These are phyloP conservation scores for Crucibulum laeve DNA, from an alignment of 768 basidiomycete genomes.

Conservation along the genomic window DNA sequence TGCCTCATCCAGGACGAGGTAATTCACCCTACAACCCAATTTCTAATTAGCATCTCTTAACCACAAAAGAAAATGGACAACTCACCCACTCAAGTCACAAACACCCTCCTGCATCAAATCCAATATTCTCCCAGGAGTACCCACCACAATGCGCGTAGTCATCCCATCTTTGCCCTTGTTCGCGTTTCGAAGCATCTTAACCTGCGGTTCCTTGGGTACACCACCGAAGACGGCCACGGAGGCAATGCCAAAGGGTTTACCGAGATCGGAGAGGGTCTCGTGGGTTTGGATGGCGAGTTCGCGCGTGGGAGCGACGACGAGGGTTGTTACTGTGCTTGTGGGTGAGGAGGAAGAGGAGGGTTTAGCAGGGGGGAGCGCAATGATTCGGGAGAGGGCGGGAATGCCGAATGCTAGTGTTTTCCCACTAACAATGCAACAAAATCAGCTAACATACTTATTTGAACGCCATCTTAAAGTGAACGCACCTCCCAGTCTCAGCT, in stretches of 20 bases:
- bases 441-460: constrained; percentile 1
- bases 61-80: constrained; percentile 8
- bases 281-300: constrained; percentile 97
- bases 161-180: constrained; percentile 42
- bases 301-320: constrained; percentile 91
- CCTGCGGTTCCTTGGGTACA: constrained; percentile 85
- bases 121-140: constrained; percentile 90
- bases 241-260: constrained; percentile 67
- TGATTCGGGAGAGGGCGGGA: constrained; percentile 74
- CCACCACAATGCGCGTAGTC: constrained; percentile 78
- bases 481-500: constrained; percentile 89
- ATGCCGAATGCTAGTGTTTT: constrained; percentile 97
- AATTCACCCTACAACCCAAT: constrained; percentile 60
- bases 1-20: constrained; percentile 95
- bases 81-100: constrained; percentile 76
- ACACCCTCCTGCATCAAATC: constrained; percentile 88
- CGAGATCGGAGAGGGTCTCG: constrained; percentile 71
- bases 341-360: constrained; percentile 21
- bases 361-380: constrained; percentile 29
- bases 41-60: neutral
- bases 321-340: constrained; percentile 53
- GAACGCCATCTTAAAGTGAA: neutral
- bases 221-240: constrained; percentile 93
- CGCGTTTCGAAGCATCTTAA: constrained; percentile 57
- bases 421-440: constrained; percentile 49